Conservation (phyloP, 2,329 filamentous ascomycete genomes). For the Chrysoporthe cubensis region DNA sequence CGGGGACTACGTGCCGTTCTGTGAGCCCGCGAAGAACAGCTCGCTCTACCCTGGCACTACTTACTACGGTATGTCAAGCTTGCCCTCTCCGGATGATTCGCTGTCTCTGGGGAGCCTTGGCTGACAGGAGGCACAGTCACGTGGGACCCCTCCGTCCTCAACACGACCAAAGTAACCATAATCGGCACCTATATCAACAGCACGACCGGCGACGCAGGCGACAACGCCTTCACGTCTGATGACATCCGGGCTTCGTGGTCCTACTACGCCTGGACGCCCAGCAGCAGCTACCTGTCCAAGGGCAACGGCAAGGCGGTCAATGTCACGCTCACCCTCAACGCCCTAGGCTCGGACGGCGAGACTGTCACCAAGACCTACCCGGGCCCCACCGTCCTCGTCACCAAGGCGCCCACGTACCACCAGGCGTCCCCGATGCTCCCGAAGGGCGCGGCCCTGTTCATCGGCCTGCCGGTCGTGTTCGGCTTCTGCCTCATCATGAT, state of each 20-base stretch:
- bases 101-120: constrained; percentile 13
- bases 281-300: constrained; percentile 39
- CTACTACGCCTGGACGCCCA: constrained; percentile 52
- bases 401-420: constrained; percentile 40
- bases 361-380: constrained; percentile 15
- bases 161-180: constrained; percentile 44
- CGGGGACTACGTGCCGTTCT: constrained; percentile 55
- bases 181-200: constrained; percentile 47
- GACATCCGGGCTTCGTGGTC: constrained; percentile 48
- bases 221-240: constrained; percentile 40
- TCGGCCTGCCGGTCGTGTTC: constrained; percentile 57
- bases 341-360: constrained; percentile 39
- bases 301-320: constrained; percentile 46
- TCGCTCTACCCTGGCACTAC: constrained; percentile 49
- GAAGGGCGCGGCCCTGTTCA: constrained; percentile 49
- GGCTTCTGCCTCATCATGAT: constrained; percentile 52
- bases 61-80: constrained; percentile 52
- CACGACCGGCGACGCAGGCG: constrained; percentile 34
- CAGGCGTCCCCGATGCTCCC: constrained; percentile 40
- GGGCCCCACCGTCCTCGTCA: constrained; percentile 49
- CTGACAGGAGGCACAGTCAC: constrained; percentile 48
- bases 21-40: constrained; percentile 49
- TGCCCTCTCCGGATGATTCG: not conserved
- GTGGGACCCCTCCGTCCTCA: constrained; percentile 59
- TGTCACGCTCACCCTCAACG: constrained; percentile 52